A percentile compares a stretch with the other conserved stretches of the same genome.
These are phyloP conservation scores for Blastocystis sp. DNA, from an alignment of 352 stramenopile species.

Conservation along the genomic window DNA sequence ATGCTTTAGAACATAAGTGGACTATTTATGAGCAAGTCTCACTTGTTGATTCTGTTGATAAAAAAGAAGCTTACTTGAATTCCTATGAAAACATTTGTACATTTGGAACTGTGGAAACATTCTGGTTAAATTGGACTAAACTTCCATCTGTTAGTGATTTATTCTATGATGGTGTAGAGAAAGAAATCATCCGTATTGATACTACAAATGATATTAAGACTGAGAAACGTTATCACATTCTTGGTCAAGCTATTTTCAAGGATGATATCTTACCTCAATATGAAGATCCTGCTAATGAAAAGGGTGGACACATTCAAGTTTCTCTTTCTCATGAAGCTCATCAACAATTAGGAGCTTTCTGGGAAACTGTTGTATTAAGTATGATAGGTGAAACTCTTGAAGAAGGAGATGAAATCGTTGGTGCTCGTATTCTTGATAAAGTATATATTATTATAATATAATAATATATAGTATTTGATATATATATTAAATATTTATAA, in stretches of 20 bases:
- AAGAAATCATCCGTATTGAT: neutral
- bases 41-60: conserved; percentile 44
- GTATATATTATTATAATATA: too few relatives aligned
- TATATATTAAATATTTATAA: too few relatives aligned
- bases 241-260: conserved; percentile 52
- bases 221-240: conserved; percentile 3
- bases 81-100: conserved; percentile 64
- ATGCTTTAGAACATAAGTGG: conserved; percentile 60
- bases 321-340: conserved; percentile 43
- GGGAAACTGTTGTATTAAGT: conserved; percentile 62
- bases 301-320: conserved; percentile 49
- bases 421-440: conserved; percentile 66
- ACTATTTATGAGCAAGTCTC: conserved; percentile 62
- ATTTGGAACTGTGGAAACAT: conserved; percentile 62
- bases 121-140: conserved; percentile 70
- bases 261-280: conserved; percentile 64
- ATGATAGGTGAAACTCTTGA: conserved; percentile 64
- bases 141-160: conserved; percentile 47
- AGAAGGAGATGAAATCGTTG: conserved; percentile 58
- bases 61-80: conserved; percentile 58
- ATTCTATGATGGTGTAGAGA: conserved; percentile 26
- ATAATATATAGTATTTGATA: too few relatives aligned
- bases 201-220: neutral
- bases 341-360: conserved; percentile 59
- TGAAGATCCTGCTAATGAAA: conserved; percentile 66